Evolutionary conservation across 805 yeast genomes (phyloP), one percentile per base, ranked within the genome.

Genomic region (Candida jianshihensis): DNA sequence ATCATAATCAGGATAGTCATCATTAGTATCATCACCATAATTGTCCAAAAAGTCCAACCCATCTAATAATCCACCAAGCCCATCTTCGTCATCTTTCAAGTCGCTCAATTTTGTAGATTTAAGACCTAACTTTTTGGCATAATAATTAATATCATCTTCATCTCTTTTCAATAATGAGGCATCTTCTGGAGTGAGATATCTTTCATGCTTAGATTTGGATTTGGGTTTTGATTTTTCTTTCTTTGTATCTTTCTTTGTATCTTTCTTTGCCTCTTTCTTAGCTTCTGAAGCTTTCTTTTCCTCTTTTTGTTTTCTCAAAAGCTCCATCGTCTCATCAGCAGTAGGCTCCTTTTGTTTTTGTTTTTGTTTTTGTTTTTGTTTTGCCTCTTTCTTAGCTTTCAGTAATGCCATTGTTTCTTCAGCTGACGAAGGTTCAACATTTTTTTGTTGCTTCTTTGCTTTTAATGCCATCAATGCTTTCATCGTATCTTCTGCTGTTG

Each of bases 41-140:
- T 57, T 50, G 33, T 64, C 70, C 38, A 64, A 51, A 47, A 54
- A 66, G 41, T 64, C 70, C 30, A 66, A 47, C 19, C 89, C 95
- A 36, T 85, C 95, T 5, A 88, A 61, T 17, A 88, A 54, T n/a
- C 88, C 94, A 31, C 84, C 95, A 33, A 88, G 65, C 2, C 80
- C 73, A 57, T 87, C 96, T 51, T 81, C 83, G 12, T 77, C 87
- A 27, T 70, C 78, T 4, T 53, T 53, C 40, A 56, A 43, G 71
- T 72, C 56, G 26, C 68, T 59, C 32, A 81, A 63, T 13, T 65
- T 66, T 37, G 68, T 70, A 0, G 76, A 73, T 44, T 77, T 77
- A 47, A 84, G 56, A 1, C 94, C 94, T 9, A 89, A 64, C 49
- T 83, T 80, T 43, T 81, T 81, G 4, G 96, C 89, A 56, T 87